Conservation (phyloP, 495 filamentous ascomycete species). For the Neohortaea acidophila region DNA sequence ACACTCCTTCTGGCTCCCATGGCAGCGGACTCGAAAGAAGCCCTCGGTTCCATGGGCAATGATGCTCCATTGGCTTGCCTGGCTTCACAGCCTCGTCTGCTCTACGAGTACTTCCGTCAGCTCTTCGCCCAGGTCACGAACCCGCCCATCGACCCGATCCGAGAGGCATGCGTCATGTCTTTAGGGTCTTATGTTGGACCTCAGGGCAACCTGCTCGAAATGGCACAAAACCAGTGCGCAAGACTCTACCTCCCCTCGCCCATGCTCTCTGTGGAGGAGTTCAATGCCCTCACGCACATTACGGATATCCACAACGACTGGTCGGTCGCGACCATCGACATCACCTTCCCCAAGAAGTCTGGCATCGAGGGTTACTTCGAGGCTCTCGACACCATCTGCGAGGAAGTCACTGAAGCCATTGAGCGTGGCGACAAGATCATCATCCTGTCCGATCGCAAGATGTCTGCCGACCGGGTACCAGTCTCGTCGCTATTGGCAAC, state of each 20-base stretch:
- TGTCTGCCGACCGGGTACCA: conserved; percentile 66
- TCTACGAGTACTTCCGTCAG: conserved; percentile 98
- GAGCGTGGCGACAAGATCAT: conserved; percentile 74
- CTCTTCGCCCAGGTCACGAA: conserved; percentile 99
- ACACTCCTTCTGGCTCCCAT: conserved; percentile 87
- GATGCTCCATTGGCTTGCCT: conserved; percentile 91
- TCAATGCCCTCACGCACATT: conserved; percentile 78
- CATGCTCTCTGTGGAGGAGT: conserved; percentile 79
- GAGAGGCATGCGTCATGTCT: conserved; percentile 98
- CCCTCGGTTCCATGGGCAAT: conserved; percentile 98
- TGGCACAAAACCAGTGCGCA: conserved; percentile 80
- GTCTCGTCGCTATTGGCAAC: conserved; percentile 83
- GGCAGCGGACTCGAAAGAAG: conserved; percentile 97
- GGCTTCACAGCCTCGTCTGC: conserved; percentile 71
- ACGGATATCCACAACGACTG: conserved; percentile 59
- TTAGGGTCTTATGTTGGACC: conserved; percentile 94
- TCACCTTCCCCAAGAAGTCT: conserved; percentile 84
- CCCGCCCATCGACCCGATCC: conserved; percentile 94
- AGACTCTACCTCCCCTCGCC: conserved; percentile 79
- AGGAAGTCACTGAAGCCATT: conserved; percentile 71
- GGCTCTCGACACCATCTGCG: conserved; percentile 80
- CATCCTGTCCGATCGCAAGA: conserved; percentile 80
- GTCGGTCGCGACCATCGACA: conserved; percentile 87
- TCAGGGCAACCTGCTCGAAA: conserved; percentile 92
- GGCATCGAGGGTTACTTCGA: conserved; percentile 77